phyloP scores from a whole-genome alignment of 306 rosid genomes.

The Glycine latifolia region DNA sequence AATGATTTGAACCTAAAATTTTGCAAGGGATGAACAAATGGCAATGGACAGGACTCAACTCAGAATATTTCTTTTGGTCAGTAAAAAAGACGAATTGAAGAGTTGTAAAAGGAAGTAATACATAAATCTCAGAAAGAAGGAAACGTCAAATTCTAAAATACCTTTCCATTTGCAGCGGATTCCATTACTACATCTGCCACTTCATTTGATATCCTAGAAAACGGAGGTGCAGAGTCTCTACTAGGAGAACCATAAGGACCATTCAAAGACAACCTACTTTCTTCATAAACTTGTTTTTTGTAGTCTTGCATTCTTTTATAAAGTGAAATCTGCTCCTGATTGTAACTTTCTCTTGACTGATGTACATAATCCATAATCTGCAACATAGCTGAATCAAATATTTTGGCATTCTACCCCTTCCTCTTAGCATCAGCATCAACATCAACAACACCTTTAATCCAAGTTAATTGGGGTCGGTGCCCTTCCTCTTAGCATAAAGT shows the following conservation, averaged over 20 bases:
- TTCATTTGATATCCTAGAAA: conserved; percentile 67
- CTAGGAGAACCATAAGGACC: conserved; percentile 56
- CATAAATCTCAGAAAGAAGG: conserved; percentile 25
- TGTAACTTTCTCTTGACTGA: conserved; percentile 63
- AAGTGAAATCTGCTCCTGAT: conserved; percentile 69
- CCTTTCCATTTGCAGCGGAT: conserved; percentile 81
- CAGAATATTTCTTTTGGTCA: conserved; percentile 5
- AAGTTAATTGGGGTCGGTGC: too few species aligned
- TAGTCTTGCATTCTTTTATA: conserved; percentile 73
- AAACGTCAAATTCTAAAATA: conserved; percentile 38
- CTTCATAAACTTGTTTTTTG: conserved; percentile 64
- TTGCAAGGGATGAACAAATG: conserved; percentile 38
- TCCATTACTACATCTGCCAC: conserved; percentile 73
- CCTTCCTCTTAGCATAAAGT: conserved; percentile 26
- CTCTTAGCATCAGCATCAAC: conserved; percentile 11
- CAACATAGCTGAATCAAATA: conserved; percentile 45
- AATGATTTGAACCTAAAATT: conserved; percentile 74
- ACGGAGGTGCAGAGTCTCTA: conserved; percentile 59
- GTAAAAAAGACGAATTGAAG: conserved; percentile 6
- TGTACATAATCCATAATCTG: conserved; percentile 66
- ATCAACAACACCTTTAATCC: too few species aligned
- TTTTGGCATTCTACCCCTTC: conserved; percentile 37
- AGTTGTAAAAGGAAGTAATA: conserved; percentile 14
- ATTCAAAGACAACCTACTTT: conserved; percentile 64
- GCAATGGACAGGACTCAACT: conserved; percentile 26